phyloP scores from a whole-genome alignment of 2,329 filamentous ascomycete genomes.

The Aquanectria penicillioides region DNA sequence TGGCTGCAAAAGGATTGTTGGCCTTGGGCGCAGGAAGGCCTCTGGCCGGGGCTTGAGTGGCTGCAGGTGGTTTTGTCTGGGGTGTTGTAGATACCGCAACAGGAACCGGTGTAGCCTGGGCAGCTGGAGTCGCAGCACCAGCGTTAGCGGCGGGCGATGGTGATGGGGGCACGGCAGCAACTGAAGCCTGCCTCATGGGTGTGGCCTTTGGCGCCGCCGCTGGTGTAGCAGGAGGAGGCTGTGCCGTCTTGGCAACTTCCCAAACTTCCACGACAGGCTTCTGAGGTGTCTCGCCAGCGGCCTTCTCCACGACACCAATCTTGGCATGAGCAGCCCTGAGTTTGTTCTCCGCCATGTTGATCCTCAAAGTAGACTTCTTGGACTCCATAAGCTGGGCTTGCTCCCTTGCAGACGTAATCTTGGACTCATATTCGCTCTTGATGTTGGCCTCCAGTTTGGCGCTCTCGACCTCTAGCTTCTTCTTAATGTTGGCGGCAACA shows the following conservation, averaged over 20 bases:
- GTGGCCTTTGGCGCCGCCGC: conserved; percentile 36
- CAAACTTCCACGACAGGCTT: conserved; percentile 88
- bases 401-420: conserved; percentile 64
- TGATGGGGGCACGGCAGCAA: conserved; percentile 34
- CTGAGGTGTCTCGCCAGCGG: conserved; percentile 85
- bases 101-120: conserved; percentile 23
- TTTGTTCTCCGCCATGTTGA: conserved; percentile 83
- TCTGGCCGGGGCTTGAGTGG: conserved; percentile 27
- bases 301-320: conserved; percentile 80
- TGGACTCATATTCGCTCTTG: conserved; percentile 65
- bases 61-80: conserved; percentile 28
- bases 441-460: conserved; percentile 61
- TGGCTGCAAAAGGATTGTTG: conserved; percentile 47
- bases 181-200: conserved; percentile 36
- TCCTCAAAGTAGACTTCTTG: conserved; percentile 77
- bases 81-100: conserved; percentile 31
- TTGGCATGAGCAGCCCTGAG: conserved; percentile 73
- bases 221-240: conserved; percentile 40
- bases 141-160: conserved; percentile 30
- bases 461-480: conserved; percentile 74
- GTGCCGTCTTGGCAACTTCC: conserved; percentile 74
- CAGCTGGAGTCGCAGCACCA: background rate
- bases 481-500: conserved; percentile 71
- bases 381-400: conserved; percentile 77
- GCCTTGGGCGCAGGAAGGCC: conserved; percentile 37